These are phyloP conservation scores for Candida fluviatilis DNA, from an alignment of 805 yeast genomes.

Conservation along the genomic window DNA sequence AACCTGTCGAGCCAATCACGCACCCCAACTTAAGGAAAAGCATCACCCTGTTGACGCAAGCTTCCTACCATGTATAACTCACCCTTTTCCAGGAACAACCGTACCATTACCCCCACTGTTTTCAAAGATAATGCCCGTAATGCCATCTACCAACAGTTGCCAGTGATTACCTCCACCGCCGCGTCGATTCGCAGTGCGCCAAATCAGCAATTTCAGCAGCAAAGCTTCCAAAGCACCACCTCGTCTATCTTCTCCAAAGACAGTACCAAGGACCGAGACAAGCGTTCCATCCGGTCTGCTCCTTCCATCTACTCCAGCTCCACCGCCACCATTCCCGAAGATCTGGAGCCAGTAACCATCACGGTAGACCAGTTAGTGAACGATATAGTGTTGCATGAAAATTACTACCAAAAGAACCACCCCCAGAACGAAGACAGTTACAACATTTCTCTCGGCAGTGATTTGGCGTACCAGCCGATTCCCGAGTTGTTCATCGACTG, in stretches of 20 bases:
- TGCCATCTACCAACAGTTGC: slow-evolving; percentile 41
- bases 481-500: slow-evolving; percentile 46
- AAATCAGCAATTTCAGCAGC: slow-evolving; percentile 28
- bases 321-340: slow-evolving; percentile 44
- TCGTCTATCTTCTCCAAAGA: slow-evolving; percentile 30
- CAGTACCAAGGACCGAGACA: slow-evolving; percentile 12
- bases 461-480: slow-evolving; percentile 32
- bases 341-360: slow-evolving; percentile 37
- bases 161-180: slow-evolving; percentile 23
- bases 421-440: slow-evolving; percentile 16
- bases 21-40: neutral
- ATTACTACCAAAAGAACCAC: slow-evolving; percentile 15
- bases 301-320: slow-evolving; percentile 39
- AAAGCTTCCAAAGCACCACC: slow-evolving; percentile 17
- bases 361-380: slow-evolving; percentile 42
- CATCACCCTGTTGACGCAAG: neutral
- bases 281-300: slow-evolving; percentile 38
- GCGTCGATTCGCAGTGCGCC: slow-evolving; percentile 24
- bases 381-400: slow-evolving; percentile 37
- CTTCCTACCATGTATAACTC: slow-evolving; percentile 26
- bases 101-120: slow-evolving; percentile 29
- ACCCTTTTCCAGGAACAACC: slow-evolving; percentile 21
- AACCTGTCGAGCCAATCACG: neutral
- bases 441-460: slow-evolving; percentile 39
- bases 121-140: slow-evolving; percentile 40